These are phyloP conservation scores for Ophiosphaerella narmari DNA, from an alignment of 2,329 filamentous ascomycete species.

Conservation along the genomic window DNA sequence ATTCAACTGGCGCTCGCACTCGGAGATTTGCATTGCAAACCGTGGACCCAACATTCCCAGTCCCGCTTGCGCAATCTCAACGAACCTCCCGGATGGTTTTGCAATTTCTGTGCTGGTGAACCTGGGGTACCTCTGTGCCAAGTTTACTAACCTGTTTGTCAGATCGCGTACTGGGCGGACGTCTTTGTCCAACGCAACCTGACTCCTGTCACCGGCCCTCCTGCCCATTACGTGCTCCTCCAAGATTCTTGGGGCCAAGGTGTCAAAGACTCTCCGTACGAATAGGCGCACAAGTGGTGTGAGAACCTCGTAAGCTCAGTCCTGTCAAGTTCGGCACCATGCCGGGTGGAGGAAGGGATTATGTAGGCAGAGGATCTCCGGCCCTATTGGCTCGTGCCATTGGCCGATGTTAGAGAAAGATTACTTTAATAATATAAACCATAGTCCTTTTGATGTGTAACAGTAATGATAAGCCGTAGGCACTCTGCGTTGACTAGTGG, in stretches of 20 bases:
- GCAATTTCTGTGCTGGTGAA: neutral
- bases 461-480: neutral
- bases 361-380: neutral
- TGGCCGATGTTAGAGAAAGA: neutral
- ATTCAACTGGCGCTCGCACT: neutral
- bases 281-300: neutral
- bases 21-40: neutral
- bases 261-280: neutral
- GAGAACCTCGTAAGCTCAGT: neutral
- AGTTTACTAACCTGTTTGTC: constrained; percentile 2
- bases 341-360: constrained; percentile 5
- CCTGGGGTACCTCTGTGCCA: neutral
- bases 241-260: neutral
- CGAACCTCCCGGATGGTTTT: no score
- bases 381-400: constrained; percentile 2
- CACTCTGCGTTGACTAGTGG: neutral
- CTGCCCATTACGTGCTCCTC: neutral
- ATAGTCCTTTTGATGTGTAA: constrained; percentile 2
- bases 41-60: constrained; percentile 9
- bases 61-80: constrained; percentile 5
- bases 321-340: constrained; percentile 10
- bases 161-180: neutral
- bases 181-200: neutral
- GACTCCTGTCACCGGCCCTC: neutral
- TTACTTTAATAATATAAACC: neutral